Conservation (phyloP, 2,329 filamentous ascomycete genomes). For the Dothistroma pini region DNA sequence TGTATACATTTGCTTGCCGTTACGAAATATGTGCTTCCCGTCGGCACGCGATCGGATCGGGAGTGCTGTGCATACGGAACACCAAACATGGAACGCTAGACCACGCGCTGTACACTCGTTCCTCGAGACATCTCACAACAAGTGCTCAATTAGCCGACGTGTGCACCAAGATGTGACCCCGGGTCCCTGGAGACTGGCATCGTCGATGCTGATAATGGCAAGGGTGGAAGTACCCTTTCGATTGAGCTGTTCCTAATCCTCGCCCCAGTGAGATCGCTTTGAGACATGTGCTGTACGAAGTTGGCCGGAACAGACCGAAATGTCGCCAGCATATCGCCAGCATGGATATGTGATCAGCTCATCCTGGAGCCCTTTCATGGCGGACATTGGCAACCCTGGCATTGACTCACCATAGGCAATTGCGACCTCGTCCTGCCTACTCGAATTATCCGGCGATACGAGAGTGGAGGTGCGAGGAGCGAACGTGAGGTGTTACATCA, state of each 20-base stretch:
- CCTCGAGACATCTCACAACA: neutral
- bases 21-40: neutral
- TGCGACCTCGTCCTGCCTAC: neutral
- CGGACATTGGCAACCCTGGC: neutral
- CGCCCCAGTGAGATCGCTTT: neutral
- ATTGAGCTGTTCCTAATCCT: neutral
- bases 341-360: neutral
- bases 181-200: constrained; percentile 5
- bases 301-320: constrained; percentile 1
- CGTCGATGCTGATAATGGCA: neutral
- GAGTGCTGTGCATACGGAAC: neutral
- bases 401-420: neutral
- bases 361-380: neutral
- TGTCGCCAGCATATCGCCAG: constrained; percentile 3
- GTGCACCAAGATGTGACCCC: neutral
- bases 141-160: neutral
- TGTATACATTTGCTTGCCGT: neutral
- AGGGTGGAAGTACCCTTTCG: neutral
- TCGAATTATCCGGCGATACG: neutral
- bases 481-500: neutral
- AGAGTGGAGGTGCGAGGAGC: neutral
- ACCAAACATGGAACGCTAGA: neutral
- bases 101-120: neutral
- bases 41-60: neutral
- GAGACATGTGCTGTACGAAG: neutral